These are phyloP conservation scores for Phytophthora citricola DNA, from an alignment of 352 stramenopile species.

Conservation along the genomic window DNA sequence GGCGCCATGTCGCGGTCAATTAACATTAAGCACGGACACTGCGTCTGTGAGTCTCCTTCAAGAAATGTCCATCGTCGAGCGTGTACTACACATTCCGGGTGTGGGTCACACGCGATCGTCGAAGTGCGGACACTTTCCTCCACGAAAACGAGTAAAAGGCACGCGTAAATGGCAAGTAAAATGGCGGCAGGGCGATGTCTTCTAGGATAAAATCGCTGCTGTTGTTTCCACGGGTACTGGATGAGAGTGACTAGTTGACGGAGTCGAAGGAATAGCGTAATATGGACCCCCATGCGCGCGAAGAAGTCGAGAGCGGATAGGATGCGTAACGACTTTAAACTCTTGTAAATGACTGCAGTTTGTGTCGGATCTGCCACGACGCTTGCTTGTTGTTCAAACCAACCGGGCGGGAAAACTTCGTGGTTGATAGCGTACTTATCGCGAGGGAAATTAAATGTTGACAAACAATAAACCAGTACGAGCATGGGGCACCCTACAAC, in stretches of 20 bases:
- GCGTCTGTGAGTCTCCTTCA: slow-evolving; percentile 8
- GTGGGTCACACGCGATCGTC: slow-evolving; percentile 5
- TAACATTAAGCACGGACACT: slow-evolving; percentile 52
- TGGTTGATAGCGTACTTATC: slow-evolving; percentile 42
- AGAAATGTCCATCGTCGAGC: slow-evolving; percentile 39
- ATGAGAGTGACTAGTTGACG: slow-evolving; percentile 21
- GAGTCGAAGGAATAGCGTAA: slow-evolving; percentile 32
- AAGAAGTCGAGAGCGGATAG: slow-evolving; percentile 33
- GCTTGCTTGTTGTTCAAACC: slow-evolving; percentile 39
- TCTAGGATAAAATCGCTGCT: slow-evolving; percentile 17
- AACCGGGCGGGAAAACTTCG: slow-evolving; percentile 33
- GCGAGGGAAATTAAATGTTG: slow-evolving; percentile 40
- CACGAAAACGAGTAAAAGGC: slow-evolving; percentile 25
- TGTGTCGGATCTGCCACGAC: slow-evolving; percentile 36
- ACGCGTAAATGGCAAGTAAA: slow-evolving; percentile 10
- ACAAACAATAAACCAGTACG: slow-evolving; percentile 40
- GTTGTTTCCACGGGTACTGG: slow-evolving; percentile 1
- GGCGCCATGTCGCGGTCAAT: slow-evolving; percentile 37
- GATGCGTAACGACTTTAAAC: slow-evolving; percentile 44
- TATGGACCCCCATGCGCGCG: slow-evolving; percentile 32
- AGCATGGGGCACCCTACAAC: slow-evolving; percentile 42
- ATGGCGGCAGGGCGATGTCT: slow-evolving; percentile 19
- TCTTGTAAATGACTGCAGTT: slow-evolving; percentile 33
- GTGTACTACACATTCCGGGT: slow-evolving; percentile 39
- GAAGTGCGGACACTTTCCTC: slow-evolving; percentile 34